Conservation (phyloP, 805 yeast species). For the Lipomyces kockii region DNA sequence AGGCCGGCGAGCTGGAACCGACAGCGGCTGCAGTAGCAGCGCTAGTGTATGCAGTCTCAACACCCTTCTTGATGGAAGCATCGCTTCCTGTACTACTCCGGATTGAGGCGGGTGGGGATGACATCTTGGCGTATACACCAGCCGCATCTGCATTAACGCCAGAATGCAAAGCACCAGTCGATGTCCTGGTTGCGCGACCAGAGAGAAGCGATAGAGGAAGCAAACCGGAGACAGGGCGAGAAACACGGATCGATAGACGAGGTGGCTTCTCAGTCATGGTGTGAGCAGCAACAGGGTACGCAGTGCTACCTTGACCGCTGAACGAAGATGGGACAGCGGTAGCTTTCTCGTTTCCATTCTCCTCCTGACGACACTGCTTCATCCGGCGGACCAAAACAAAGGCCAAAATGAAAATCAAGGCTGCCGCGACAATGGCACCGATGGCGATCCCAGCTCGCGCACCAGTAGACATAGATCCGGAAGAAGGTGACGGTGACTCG, state of each 20-base stretch:
- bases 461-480: constrained; percentile 29
- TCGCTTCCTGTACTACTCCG: constrained; percentile 8
- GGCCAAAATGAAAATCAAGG: constrained; percentile 19
- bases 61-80: constrained; percentile 9
- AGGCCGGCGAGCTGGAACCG: not conserved
- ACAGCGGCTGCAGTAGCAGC: constrained; percentile 10
- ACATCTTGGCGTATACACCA: not conserved
- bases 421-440: constrained; percentile 29
- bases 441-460: constrained; percentile 35
- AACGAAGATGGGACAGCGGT: not conserved
- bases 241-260: constrained; percentile 34
- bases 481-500: constrained; percentile 72
- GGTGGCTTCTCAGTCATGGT: constrained; percentile 21
- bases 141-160: not conserved
- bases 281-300: constrained; percentile 19
- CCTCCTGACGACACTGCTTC: constrained; percentile 13
- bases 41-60: not conserved
- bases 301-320: not conserved
- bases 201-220: constrained; percentile 35
- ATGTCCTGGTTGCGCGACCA: constrained; percentile 30
- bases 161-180: constrained; percentile 22
- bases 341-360: constrained; percentile 10
- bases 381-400: constrained; percentile 29
- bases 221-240: constrained; percentile 31
- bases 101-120: constrained; percentile 12